Conservation (phyloP, 23 red algal genomes). For the Agarophyton chilense region DNA sequence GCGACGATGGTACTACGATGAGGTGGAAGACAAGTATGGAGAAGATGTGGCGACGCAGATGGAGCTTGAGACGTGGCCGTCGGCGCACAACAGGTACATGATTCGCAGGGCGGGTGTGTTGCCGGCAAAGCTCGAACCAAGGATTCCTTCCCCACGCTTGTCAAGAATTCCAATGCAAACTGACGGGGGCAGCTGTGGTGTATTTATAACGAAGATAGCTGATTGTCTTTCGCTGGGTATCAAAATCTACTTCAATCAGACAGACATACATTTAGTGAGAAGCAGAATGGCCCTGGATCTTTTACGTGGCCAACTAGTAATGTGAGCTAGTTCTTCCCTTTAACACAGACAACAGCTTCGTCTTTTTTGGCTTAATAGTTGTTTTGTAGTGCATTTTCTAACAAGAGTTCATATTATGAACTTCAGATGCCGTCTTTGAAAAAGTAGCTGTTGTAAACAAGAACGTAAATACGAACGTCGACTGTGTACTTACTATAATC, state of each 20-base stretch:
- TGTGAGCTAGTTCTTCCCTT: neutral
- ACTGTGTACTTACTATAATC: too few species aligned
- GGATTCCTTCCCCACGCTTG: neutral
- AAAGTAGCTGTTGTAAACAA: too few species aligned
- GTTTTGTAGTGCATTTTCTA: too few species aligned
- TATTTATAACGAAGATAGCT: conserved; percentile 61
- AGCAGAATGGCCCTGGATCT: conserved; percentile 54
- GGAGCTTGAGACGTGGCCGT: conserved; percentile 25
- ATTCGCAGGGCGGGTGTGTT: conserved; percentile 1
- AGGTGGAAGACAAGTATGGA: conserved; percentile 20
- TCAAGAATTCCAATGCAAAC: conserved; percentile 45
- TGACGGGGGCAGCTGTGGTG: conserved; percentile 71
- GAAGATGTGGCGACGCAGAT: neutral
- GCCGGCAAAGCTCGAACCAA: conserved; percentile 18
- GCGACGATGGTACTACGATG: conserved; percentile 55
- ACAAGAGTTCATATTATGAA: too few species aligned
- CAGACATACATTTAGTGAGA: conserved; percentile 8
- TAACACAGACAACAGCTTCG: too few species aligned
- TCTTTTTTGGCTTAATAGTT: too few species aligned
- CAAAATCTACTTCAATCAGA: conserved; percentile 53
- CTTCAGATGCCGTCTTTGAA: too few species aligned
- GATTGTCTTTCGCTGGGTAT: conserved; percentile 51
- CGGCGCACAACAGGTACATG: conserved; percentile 10
- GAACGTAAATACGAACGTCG: too few species aligned
- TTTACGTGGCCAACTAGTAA: neutral